phyloP scores from a whole-genome alignment of 2,329 filamentous ascomycete species.

The Epichloe aotearoae region DNA sequence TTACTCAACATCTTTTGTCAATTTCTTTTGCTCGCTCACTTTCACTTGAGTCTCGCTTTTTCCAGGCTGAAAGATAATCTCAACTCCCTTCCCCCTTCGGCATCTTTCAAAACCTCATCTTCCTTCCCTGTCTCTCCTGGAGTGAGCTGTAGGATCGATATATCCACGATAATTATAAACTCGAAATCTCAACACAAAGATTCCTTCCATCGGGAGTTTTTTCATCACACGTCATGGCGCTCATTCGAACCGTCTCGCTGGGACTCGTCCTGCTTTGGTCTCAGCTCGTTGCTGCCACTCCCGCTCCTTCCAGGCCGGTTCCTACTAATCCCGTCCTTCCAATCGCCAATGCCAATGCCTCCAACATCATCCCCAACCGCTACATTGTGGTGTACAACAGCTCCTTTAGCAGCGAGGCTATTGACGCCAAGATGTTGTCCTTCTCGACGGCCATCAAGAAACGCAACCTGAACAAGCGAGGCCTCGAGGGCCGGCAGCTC shows the following conservation, averaged over 20 bases:
- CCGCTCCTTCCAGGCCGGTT: background rate
- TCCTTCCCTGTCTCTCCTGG: background rate
- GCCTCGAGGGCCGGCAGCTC: slow-evolving; percentile 30
- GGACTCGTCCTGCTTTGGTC: background rate
- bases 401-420: slow-evolving; percentile 32
- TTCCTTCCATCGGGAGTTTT: background rate
- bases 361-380: slow-evolving; percentile 37
- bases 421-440: slow-evolving; percentile 35
- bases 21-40: background rate
- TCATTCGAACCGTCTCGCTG: background rate
- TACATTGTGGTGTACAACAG: slow-evolving; percentile 56
- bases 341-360: slow-evolving; percentile 35
- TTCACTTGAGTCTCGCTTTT: background rate
- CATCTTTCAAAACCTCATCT: background rate
- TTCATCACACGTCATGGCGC: background rate
- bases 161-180: background rate
- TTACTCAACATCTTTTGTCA: background rate
- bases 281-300: background rate
- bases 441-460: slow-evolving; percentile 38
- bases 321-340: slow-evolving; percentile 18
- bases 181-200: too few relatives aligned
- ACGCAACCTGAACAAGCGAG: slow-evolving; percentile 42
- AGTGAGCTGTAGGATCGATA: slow-evolving; percentile 1
- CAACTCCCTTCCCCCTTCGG: too few relatives aligned
- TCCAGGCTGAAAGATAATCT: background rate